Evolutionary conservation across 805 yeast species (phyloP), one percentile per base, ranked within the genome.

Genomic region (baker's yeast (Saccharomyces cerevisiae)): DNA sequence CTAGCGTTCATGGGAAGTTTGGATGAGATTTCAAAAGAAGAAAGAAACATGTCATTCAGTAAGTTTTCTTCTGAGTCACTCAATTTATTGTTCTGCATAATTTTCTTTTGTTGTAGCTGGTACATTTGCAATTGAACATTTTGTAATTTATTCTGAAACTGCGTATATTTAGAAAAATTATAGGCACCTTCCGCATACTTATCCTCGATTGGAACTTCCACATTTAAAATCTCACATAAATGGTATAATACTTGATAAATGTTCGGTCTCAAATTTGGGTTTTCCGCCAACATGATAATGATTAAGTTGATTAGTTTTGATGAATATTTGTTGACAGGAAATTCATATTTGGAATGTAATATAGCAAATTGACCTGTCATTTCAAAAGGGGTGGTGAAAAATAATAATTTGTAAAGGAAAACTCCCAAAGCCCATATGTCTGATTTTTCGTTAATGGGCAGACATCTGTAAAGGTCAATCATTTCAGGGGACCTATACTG

Each of bases 351-450:
- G 5, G 96, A 89, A 71, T 87, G 92, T 53, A 91, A 73, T 47
- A 92, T 88, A 4, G 96, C 96, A 62, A 89, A 77, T 59, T 89
- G 96, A 43, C 89, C 89, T 47, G 86, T 84, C 48, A 72, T 59
- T 70, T 92, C 99, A 69, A 94, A 92, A 1, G 99, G 99, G 1
- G 99, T 92, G 1, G 87, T 91, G 70, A 89, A 92, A 72, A 87
- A 92, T 71, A 96, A 85, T 57, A 92, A 75, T 67, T 92, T 92
- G 75, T 88, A 92, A 51, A 94, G 75, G 58, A 94, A 88, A 31
- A 94, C 85, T 10, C 99, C 99, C 49, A 92, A 73, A 0, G 99
- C 99, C 99, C 99, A 92, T 49, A 92, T 87, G 71, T 92, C 99
- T 6, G 92, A 79, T 70, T 89, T 89, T 63, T 91, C 95, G 70